A percentile compares a stretch with the other conserved stretches of the same genome.
Conservation (phyloP, 177 flowering plant species). For the Vitis hybrid region DNA sequence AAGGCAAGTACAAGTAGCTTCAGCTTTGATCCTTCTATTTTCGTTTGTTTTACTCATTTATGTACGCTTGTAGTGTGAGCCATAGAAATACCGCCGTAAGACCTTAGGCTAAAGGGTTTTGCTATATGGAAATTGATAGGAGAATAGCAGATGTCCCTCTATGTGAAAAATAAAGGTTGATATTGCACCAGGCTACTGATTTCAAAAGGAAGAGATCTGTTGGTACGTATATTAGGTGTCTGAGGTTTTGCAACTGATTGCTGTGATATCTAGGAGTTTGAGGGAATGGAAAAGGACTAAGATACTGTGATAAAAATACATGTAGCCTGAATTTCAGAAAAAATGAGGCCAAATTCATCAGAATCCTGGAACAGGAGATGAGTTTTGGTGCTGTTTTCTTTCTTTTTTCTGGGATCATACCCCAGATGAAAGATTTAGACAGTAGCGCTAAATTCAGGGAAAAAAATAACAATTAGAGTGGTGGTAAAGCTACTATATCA, state of each 20-base stretch:
- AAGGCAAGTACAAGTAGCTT: neutral
- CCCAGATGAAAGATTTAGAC: neutral
- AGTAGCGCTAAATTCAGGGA: neutral
- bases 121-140: too few species aligned
- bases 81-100: neutral
- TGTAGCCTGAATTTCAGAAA: neutral
- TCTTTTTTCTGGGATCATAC: neutral
- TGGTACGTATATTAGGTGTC: neutral
- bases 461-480: too few species aligned
- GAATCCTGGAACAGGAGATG: conserved; percentile 1
- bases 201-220: neutral
- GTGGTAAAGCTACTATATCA: too few species aligned
- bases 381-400: neutral
- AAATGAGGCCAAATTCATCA: neutral
- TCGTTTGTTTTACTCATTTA: neutral
- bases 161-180: neutral
- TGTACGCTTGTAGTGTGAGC: neutral
- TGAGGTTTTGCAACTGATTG: too few species aligned
- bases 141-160: too few species aligned
- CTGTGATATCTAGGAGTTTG: neutral
- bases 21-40: neutral
- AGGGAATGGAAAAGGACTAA: neutral
- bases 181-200: neutral
- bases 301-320: neutral
- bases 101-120: neutral